Evolutionary conservation across 352 stramenopile genomes (phyloP), one percentile per base, ranked within the genome.

Genomic region (Pythium dissotocum): DNA sequence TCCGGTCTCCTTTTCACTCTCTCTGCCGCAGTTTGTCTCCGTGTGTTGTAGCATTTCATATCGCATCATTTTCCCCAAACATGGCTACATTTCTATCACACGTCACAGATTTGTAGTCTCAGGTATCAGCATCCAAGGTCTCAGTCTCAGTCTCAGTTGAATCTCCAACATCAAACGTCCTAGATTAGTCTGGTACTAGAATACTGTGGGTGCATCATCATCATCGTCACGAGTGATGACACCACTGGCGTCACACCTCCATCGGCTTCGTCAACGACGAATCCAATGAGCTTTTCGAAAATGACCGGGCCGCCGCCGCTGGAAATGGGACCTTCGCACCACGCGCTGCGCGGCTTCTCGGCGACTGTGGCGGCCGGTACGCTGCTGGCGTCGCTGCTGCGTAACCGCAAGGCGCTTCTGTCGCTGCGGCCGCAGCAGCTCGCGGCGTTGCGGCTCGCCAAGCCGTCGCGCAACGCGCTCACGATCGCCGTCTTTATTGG

Each of bases 401-500:
- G 48, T 42, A 82, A 84, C 51, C 77, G 70, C 16, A 69, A 57
- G 35, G 72, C 66, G 28, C 40, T 81, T 44, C 16, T 73, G 5
- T 48, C 56, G 33, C 12, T 77, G 8, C 38, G 46, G 7, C 57
- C 38, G 8, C 40, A 57, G 46, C 60, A 71, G 33, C 54, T 78
- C 18, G 35, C 63, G n/a, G 35, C 40, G 1, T 55, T 82, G 46
- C 62, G 53, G 30, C 26, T 82, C 18, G 16, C 40, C 24, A 16
- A 54, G 30, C 82, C 80, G 4, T 78, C 77, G n/a, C 78, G 77
- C 51, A 88, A 80, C 67, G 51, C 77, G 18, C 53, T 77, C 18
- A 76, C 82, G 4, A 66, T 90, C 30, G 78, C 78, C 8, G 58
- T 90, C 16, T 89, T 90, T 69, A 78, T 90, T 48, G 82, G 82